Base-by-base conservation (phyloP, 768 basidiomycete species). In the Imleria badia region DNA sequence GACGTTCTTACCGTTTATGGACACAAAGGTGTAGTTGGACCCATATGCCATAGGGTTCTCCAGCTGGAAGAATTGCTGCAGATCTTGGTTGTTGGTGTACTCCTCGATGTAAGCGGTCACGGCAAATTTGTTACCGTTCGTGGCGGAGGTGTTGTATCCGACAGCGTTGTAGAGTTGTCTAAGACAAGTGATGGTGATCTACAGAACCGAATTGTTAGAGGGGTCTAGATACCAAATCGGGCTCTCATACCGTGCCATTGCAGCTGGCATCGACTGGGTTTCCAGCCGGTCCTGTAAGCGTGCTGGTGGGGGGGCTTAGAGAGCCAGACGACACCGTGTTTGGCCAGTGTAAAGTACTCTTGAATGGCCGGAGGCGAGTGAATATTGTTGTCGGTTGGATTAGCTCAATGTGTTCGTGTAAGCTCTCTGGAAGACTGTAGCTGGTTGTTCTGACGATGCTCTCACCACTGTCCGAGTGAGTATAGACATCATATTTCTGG, bases 301-400 rank as follows among this genome's bases (percentile, higher is more conserved):
- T 63, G 40, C 52, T 56, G 1, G 31, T 51, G 22, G 56, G 45
- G 26, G 52, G 23, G 13, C 39, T 52, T 26, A 0, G 39, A 11
- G 59, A 53, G 2, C 8, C 40, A 48, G 26, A 60, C 31, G 22
- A 56, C 39, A 8, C 29, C 17, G 22, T 40, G 1, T 61, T 58
- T 12, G 70, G 55, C 62, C 63, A 71, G 50, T 74, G 70, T 22
- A 81, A 59, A 0, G 73, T 80, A 6, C 76, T 75, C 53, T 60
- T 75, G 49, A 79, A 70, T 9, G 69, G 68, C 56, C 75, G 79
- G 55, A 73, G 69, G 53, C 77, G 78, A 40, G 76, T 72, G 61
- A 89, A 90, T 66, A 82, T 78, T 2, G 86, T 89, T 3, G 88
- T 89, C 0, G 88, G 88, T 56, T 89, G 86, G 29, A 90, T 73